Conservation (phyloP, 1,139 yeast species). For the Candida mesenterica region DNA sequence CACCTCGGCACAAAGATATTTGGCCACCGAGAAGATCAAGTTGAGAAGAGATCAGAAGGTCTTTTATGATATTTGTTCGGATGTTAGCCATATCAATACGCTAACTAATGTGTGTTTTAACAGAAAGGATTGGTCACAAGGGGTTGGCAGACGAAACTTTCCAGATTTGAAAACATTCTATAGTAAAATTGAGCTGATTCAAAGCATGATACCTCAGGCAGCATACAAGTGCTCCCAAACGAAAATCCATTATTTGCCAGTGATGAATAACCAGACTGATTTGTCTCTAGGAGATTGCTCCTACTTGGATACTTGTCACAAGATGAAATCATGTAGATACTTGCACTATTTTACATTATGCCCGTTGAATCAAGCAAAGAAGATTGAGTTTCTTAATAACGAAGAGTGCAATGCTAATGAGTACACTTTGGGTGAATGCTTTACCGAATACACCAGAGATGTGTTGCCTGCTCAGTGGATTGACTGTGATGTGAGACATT, state of each 20-base stretch:
- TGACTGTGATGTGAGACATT: conserved; percentile 71
- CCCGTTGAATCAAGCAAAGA: conserved; percentile 29
- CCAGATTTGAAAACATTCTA: conserved; percentile 11
- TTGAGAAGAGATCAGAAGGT: conserved; percentile 1
- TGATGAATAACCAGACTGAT: conserved; percentile 58
- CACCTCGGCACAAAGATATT: background rate
- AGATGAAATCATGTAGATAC: conserved; percentile 75
- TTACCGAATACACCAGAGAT: conserved; percentile 30
- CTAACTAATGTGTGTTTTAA: background rate
- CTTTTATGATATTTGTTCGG: conserved; percentile 1
- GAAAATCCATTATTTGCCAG: conserved; percentile 63
- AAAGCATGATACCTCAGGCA: conserved; percentile 22
- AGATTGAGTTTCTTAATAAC: conserved; percentile 10
- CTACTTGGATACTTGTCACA: conserved; percentile 90
- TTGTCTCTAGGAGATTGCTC: conserved; percentile 83
- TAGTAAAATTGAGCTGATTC: conserved; percentile 13
- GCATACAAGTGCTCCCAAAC: conserved; percentile 40
- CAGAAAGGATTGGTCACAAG: conserved; percentile 26
- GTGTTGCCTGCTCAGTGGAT: conserved; percentile 76
- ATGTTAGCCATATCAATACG: background rate
- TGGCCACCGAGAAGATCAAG: conserved; percentile 1
- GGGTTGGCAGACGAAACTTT: conserved; percentile 36
- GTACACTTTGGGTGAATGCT: conserved; percentile 58
- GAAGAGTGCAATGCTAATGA: conserved; percentile 26
- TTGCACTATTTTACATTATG: conserved; percentile 70